Base-by-base conservation (phyloP, 495 filamentous ascomycete species). In the Talaromyces borbonicus region DNA sequence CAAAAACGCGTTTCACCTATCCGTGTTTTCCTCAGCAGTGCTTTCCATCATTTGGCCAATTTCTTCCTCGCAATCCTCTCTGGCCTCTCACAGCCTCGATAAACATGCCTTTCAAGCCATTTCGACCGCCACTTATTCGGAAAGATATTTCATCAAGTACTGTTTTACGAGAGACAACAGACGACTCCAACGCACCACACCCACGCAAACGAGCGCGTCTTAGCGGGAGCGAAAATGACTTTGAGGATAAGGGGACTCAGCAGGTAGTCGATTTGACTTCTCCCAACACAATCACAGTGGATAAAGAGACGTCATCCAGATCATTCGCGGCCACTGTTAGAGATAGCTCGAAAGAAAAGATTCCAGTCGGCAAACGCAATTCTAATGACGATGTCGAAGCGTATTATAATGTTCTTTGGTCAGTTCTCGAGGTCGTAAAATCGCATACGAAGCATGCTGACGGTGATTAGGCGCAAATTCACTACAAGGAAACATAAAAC, bases 401-500 rank as follows among this genome's bases (percentile, higher is more conserved):
- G 5, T 85, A 83, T 57, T 88, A 79, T 56, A 81, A 75, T 53
- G 83, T 79, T 12, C 64, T 87, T 24, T 87, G 81, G 80, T 80
- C 62, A 31, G 65, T 47, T n/a, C 8, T 27, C 14, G 29, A 35
- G 29, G 18, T 15, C 46, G 15, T 25, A 52, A 24, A 47, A 11
- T 8, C 9, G 25, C 29, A n/a, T 30, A 43, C 25, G 39, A 19
- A n/a, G 44, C 8, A 8, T n/a, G 9, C 5, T 48, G 32, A n/a
- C 15, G 32, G 25, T 31, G 49, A 1, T 32, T 50, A 84, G 81
- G 83, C 78, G 85, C 15, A 88, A 85, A 57, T 79, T 76, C 40
- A 87, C 81, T 0, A 71, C 65, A 11, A 90, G 87, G 59, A 90
- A 89, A 62, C 77, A 89, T 64, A 90, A 89, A 57, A 88, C 82